Conservation (phyloP, 1,284 basidiomycete species). For the Vanrija sp. region DNA sequence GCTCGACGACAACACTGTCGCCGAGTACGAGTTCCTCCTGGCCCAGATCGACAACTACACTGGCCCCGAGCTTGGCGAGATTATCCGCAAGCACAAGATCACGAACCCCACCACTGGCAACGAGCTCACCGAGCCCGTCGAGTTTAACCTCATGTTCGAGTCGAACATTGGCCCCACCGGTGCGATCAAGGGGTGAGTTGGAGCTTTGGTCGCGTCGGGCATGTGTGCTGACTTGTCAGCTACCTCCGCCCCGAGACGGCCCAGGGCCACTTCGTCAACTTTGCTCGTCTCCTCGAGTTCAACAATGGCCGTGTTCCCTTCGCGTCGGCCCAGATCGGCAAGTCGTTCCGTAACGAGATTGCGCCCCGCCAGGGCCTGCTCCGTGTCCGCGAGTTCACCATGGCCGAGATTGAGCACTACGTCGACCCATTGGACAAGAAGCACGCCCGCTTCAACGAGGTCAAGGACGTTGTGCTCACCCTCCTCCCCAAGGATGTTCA, state of each 20-base stretch:
- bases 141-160: conserved; percentile 99
- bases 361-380: conserved; percentile 92
- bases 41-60: conserved; percentile 95
- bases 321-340: conserved; percentile 94
- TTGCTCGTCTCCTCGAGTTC: conserved; percentile 92
- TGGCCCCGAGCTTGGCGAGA: conserved; percentile 80
- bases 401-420: conserved; percentile 99
- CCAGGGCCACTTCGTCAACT: conserved; percentile 99
- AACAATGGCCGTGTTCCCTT: conserved; percentile 97
- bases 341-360: conserved; percentile 97
- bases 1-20: conserved; percentile 70
- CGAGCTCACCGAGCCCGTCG: conserved; percentile 84
- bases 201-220: not conserved
- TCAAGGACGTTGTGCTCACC: conserved; percentile 68
- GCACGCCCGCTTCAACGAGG: conserved; percentile 79
- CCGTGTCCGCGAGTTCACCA: conserved; percentile 97
- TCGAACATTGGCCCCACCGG: conserved; percentile 97
- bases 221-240: conserved; percentile 47
- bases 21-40: conserved; percentile 75
- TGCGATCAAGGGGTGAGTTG: conserved; percentile 78
- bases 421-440: conserved; percentile 92
- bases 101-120: conserved; percentile 90
- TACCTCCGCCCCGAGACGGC: conserved; percentile 97
- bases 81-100: conserved; percentile 80
- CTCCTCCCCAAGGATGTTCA: conserved; percentile 84